phyloP scores from a whole-genome alignment of 306 rosid genomes.

The Castanopsis chinensis region DNA sequence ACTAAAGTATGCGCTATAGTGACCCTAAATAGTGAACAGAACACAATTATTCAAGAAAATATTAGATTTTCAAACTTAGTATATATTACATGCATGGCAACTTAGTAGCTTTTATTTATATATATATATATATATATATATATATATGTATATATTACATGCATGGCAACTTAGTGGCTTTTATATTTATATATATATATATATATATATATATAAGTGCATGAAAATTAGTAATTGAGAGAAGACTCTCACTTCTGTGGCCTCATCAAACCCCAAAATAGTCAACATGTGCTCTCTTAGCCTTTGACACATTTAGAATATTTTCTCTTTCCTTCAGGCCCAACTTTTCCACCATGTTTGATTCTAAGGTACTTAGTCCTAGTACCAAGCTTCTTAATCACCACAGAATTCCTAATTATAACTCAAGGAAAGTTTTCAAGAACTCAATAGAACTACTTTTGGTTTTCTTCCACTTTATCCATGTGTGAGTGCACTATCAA shows the following conservation, averaged over 20 bases:
- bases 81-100: conserved; percentile 44
- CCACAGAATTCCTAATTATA: conserved; percentile 50
- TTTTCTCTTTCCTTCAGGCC: background rate
- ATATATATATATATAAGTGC: too few relatives aligned
- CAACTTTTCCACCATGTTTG: too few relatives aligned
- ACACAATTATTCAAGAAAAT: too few relatives aligned
- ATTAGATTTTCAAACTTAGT: too few relatives aligned
- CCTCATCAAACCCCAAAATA: conserved; percentile 66
- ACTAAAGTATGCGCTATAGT: too few relatives aligned
- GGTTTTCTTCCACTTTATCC: conserved; percentile 41
- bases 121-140: too few relatives aligned
- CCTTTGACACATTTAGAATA: conserved; percentile 53
- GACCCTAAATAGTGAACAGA: too few relatives aligned
- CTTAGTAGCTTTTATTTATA: conserved; percentile 66
- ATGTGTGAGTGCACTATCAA: conserved; percentile 69
- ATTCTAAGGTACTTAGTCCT: too few relatives aligned
- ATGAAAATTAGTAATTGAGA: conserved; percentile 19
- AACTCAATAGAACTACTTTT: conserved; percentile 53
- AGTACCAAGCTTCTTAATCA: too few relatives aligned
- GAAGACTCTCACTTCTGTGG: conserved; percentile 69
- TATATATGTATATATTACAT: too few relatives aligned
- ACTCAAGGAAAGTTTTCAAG: conserved; percentile 69
- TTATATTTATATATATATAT: too few relatives aligned
- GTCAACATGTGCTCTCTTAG: conserved; percentile 57
- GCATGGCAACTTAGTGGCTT: too few relatives aligned